Base-by-base conservation (phyloP, 345 rosid genomes). In the Aethionema arabicum region DNA sequence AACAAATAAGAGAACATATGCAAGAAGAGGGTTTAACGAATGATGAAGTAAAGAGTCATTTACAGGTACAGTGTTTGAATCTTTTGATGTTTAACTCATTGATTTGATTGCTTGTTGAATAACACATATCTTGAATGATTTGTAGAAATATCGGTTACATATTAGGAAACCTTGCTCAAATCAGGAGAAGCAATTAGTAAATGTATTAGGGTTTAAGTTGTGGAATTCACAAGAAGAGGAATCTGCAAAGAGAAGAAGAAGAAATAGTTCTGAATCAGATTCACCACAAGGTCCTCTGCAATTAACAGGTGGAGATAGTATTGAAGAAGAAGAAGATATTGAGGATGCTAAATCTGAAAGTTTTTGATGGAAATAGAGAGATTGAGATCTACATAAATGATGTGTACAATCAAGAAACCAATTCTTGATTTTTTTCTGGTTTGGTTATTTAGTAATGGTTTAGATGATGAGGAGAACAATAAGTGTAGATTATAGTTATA, bases 1-100 rank as follows among this genome's bases (percentile, higher is more conserved):
- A 95, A 79, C 96, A 90, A 80, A 95, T 95, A 30, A 78, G 90
- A 73, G 95, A 95, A 61, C 92, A 86, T 40, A 95, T 95, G 99
- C 83, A 82, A 75, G 97, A 88, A 35, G 87, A 88, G 74, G 95
- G 97, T 56, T 77, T 95, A 74, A 95, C 96, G 29, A 95, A 95
- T 39, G 97, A 90, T 73, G 99, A 95, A 84, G 97, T 95, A 12
- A 95, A 95, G 80, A 90, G 99, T 63, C 99, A 95, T 83, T 73
- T 90, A 79, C 99, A 95, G 78, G 99, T 88, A 37, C 37, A 5
- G 36, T 63, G 52, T 14, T 63, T 4, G 8, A 4, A 42, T 6
- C 35, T 47, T 43, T 63, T 62, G 52, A 56, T 5, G 14, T 13
- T n/a, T 50, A 8, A 3, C 44, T 30, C n/a, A 50, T 5, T 43